Evolutionary conservation across 306 rosid species (phyloP).

Genomic region (Gynostemma pentaphyllum): DNA sequence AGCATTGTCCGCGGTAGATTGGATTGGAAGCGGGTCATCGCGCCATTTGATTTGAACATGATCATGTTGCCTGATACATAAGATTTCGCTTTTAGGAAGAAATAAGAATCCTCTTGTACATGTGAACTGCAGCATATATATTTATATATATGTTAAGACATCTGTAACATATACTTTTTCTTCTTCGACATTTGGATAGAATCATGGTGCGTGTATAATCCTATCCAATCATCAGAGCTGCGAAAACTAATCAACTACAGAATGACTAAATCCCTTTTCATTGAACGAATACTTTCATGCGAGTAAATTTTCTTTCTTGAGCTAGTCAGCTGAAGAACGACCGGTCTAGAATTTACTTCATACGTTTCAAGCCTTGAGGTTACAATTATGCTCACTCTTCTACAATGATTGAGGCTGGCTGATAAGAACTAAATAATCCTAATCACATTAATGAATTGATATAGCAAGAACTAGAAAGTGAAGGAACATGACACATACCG

Average conservation of each 20-base stretch:
- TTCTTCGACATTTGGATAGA: background rate
- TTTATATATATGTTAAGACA: too few relatives aligned
- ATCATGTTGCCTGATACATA: conserved; percentile 65
- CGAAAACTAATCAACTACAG: too few relatives aligned
- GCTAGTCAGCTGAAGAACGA: background rate
- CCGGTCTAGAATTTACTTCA: background rate
- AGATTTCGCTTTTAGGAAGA: conserved; percentile 13
- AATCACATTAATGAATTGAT: too few relatives aligned
- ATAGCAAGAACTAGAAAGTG: too few relatives aligned
- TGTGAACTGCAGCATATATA: too few relatives aligned
- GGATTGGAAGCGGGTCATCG: conserved; percentile 42
- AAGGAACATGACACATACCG: conserved; percentile 29
- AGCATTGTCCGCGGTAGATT: conserved; percentile 63
- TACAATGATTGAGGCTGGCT: background rate
- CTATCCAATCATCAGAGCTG: too few relatives aligned
- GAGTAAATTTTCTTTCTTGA: background rate
- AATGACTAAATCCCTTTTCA: too few relatives aligned
- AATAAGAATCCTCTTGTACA: background rate
- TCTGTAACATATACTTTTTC: background rate
- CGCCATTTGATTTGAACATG: conserved; percentile 61
- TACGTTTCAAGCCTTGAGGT: background rate
- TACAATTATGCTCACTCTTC: background rate
- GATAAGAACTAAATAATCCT: too few relatives aligned
- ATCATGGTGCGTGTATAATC: too few relatives aligned
- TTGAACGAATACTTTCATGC: background rate